Conservation (phyloP, 805 yeast genomes). For the Wickerhamomyces strasburgensis region DNA sequence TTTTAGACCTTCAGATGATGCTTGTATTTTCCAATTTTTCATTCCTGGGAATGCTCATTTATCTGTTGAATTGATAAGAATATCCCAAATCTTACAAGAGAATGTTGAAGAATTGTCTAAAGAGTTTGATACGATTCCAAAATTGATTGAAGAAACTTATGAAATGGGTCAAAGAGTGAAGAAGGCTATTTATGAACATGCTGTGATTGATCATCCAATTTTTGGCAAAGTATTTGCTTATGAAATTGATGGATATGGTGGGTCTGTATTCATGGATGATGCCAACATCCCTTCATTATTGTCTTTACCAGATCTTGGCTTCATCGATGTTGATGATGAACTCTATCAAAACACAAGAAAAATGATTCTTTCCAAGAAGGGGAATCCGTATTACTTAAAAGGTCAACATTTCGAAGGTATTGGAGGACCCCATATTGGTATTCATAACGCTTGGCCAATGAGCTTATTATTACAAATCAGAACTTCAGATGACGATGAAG, state of each 20-base stretch:
- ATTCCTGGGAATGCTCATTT: slow-evolving; percentile 83
- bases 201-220: slow-evolving; percentile 58
- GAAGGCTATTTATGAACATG: slow-evolving; percentile 57
- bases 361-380: slow-evolving; percentile 62
- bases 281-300: slow-evolving; percentile 83
- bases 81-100: slow-evolving; percentile 26
- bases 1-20: slow-evolving; percentile 86
- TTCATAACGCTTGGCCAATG: slow-evolving; percentile 87
- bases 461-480: slow-evolving; percentile 69
- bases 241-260: slow-evolving; percentile 86
- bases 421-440: slow-evolving; percentile 90
- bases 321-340: slow-evolving; percentile 42
- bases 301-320: slow-evolving; percentile 78
- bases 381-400: slow-evolving; percentile 72
- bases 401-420: slow-evolving; percentile 69
- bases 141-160: slow-evolving; percentile 28
- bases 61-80: slow-evolving; percentile 52
- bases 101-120: slow-evolving; percentile 10
- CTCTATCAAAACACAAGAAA: slow-evolving; percentile 74
- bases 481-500: slow-evolving; percentile 67
- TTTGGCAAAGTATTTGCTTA: slow-evolving; percentile 81
- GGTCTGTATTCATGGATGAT: slow-evolving; percentile 75
- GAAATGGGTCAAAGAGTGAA: slow-evolving; percentile 39
- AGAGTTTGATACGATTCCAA: slow-evolving; percentile 26
- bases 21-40: slow-evolving; percentile 72